Percentiles rank a stretch among this genome's conserved stretches.
Conservation (phyloP, 2,329 filamentous ascomycete genomes). For the Arthrobotrys pseudoclavata region DNA sequence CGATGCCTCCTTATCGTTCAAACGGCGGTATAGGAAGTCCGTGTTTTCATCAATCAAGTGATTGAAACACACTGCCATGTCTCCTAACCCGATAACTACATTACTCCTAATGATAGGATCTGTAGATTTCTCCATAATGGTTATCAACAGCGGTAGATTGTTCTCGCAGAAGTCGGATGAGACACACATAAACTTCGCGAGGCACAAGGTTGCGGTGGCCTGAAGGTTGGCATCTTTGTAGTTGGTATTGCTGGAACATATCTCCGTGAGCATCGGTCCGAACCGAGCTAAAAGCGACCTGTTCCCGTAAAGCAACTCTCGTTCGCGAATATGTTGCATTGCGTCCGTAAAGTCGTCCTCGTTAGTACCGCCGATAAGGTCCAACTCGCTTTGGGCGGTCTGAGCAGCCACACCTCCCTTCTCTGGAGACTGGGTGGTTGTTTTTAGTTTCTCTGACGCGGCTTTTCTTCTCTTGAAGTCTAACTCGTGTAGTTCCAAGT, state of each 20-base stretch:
- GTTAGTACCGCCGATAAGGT: slow-evolving; percentile 95
- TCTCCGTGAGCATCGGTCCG: slow-evolving; percentile 89
- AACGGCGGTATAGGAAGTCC: slow-evolving; percentile 92
- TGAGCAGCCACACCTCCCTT: slow-evolving; percentile 69
- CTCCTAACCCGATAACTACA: slow-evolving; percentile 93
- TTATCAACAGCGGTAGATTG: slow-evolving; percentile 93
- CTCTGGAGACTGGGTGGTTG: slow-evolving; percentile 66
- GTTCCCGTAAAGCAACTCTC: slow-evolving; percentile 84
- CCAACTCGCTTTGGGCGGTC: slow-evolving; percentile 84
- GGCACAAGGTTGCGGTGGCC: slow-evolving; percentile 90
- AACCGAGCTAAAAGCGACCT: slow-evolving; percentile 89
- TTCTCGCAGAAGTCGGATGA: slow-evolving; percentile 88
- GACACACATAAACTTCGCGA: slow-evolving; percentile 99
- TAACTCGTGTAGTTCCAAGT: slow-evolving; percentile 94
- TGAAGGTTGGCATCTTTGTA: slow-evolving; percentile 92
- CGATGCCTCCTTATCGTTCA: slow-evolving; percentile 87
- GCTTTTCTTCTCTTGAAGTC: slow-evolving; percentile 98
- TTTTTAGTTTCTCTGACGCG: slow-evolving; percentile 80
- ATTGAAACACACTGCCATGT: slow-evolving; percentile 99
- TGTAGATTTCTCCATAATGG: slow-evolving; percentile 93
- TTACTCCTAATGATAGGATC: slow-evolving; percentile 95
- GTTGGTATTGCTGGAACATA: slow-evolving; percentile 92
- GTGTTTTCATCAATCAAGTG: slow-evolving; percentile 99
- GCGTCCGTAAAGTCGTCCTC: slow-evolving; percentile 93
- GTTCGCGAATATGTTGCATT: slow-evolving; percentile 85